phyloP scores from a whole-genome alignment of 805 yeast species.

The Cyberlindnera bimundalis region DNA sequence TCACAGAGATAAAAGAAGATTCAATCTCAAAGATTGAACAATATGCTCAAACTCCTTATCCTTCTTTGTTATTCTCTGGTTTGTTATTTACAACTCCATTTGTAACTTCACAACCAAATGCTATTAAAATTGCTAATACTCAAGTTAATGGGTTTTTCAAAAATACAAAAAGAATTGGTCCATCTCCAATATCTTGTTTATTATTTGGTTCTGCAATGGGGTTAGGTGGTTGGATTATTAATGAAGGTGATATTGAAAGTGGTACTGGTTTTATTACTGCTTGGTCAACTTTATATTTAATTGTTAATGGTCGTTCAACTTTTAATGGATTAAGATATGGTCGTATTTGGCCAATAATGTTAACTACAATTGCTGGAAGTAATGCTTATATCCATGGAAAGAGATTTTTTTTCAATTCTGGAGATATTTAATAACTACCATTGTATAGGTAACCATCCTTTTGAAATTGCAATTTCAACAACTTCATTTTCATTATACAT shows the following conservation, averaged over 20 bases:
- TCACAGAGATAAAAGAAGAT: slow-evolving; percentile 23
- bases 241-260: slow-evolving; percentile 71
- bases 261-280: slow-evolving; percentile 81
- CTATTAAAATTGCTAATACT: slow-evolving; percentile 11
- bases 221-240: slow-evolving; percentile 68
- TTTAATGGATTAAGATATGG: slow-evolving; percentile 50
- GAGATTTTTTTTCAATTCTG: slow-evolving; percentile 46
- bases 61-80: slow-evolving; percentile 41
- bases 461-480: slow-evolving; percentile 46
- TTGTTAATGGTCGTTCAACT: slow-evolving; percentile 66
- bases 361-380: slow-evolving; percentile 55
- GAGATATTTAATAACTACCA: slow-evolving; percentile 43
- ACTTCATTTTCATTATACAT: slow-evolving; percentile 70
- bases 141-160: slow-evolving; percentile 3
- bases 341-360: slow-evolving; percentile 57
- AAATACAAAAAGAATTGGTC: slow-evolving; percentile 31
- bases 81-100: slow-evolving; percentile 37
- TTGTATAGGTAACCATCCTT: slow-evolving; percentile 60
- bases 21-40: slow-evolving; percentile 28
- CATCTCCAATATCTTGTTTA: slow-evolving; percentile 37
- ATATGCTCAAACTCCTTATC: slow-evolving; percentile 42
- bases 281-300: slow-evolving; percentile 72
- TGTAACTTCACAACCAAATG: slow-evolving; percentile 30
- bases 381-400: slow-evolving; percentile 69
- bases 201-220: slow-evolving; percentile 61